Evolutionary conservation across 306 rosid species (phyloP), one percentile per base, ranked within the genome.

Genomic region (Medicago ruthenica): DNA sequence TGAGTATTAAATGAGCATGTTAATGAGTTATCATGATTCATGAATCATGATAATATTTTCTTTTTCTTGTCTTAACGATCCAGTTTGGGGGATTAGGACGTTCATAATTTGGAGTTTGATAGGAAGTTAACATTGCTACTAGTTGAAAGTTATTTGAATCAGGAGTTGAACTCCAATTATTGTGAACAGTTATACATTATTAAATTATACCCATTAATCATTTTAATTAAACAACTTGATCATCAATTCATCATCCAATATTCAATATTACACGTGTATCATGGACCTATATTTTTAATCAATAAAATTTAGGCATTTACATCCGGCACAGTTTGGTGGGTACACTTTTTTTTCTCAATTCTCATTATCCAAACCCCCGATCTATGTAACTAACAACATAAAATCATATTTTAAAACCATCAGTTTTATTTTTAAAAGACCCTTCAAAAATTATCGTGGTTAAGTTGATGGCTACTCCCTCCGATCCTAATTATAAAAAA

Each of bases 381-480:
- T 74, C 59, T 67, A 48, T 64, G 81, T 67, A 73, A 45, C n/a
- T 55, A 80, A 82, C 76, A 68, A 37, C 53, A 75, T 41, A 66
- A 70, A 39, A 58, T 55, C 54, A 70, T 44, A 70, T 54, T 61
- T n/a, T 12, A 57, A 39, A 65, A 40, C 3, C 9, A 39, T 34
- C 36, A n/a, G 4, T 34, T 62, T 62, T 27, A 27, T 5, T 34
- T 62, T 62, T 15, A 14, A 61, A 15, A 61, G 6, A 21, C 63
- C 27, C 14, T 21, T 10, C 1, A 55, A 27, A 62, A 76, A 74
- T 61, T 2, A 16, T 77, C 18, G 21, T 20, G 69, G 53, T 76
- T 81, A 13, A 82, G 85, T 79, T 36, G 83, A 76, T 77, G 63
- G 70, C 18, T n/a, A n/a, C n/a, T n/a, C n/a, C n/a, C n/a, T n/a